Evolutionary conservation across 768 basidiomycete species (phyloP).

Genomic region (Hortiboletus flavorubellus): DNA sequence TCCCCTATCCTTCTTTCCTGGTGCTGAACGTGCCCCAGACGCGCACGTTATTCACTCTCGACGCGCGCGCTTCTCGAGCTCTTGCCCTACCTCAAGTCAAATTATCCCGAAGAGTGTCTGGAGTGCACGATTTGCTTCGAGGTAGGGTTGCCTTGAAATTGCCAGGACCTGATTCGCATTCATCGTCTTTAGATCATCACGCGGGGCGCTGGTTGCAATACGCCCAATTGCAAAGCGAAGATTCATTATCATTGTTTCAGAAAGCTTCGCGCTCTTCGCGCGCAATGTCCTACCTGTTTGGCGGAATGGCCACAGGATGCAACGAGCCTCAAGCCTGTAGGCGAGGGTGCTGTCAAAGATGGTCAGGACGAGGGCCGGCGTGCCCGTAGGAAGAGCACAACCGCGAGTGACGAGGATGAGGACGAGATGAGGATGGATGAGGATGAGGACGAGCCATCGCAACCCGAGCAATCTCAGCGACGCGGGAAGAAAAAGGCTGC

Average conservation of each 20-base stretch:
- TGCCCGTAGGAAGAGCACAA: slow-evolving; percentile 32
- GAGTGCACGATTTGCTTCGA: slow-evolving; percentile 76
- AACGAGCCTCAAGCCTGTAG: slow-evolving; percentile 52
- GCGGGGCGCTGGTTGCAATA: slow-evolving; percentile 60
- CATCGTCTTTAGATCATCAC: slow-evolving; percentile 55
- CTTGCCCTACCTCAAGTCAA: slow-evolving; percentile 64
- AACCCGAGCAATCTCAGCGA: slow-evolving; percentile 26
- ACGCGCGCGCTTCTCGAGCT: slow-evolving; percentile 75
- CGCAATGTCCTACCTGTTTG: slow-evolving; percentile 55
- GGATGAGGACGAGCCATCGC: slow-evolving; percentile 32
- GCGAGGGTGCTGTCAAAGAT: slow-evolving; percentile 64
- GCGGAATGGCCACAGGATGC: slow-evolving; percentile 58
- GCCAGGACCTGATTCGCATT: not conserved
- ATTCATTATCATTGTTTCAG: slow-evolving; percentile 66
- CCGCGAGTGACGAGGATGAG: slow-evolving; percentile 39
- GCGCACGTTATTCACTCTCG: slow-evolving; percentile 73
- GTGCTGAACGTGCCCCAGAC: slow-evolving; percentile 34
- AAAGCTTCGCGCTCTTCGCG: slow-evolving; percentile 42
- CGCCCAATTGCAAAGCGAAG: slow-evolving; percentile 56
- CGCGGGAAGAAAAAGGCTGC: slow-evolving; percentile 28
- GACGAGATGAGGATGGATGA: slow-evolving; percentile 37
- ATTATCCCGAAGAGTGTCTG: slow-evolving; percentile 64
- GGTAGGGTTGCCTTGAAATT: slow-evolving; percentile 35
- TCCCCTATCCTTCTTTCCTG: not conserved
- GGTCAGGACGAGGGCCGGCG: slow-evolving; percentile 51